A percentile compares a stretch with the other conserved stretches of the same genome.
phyloP scores from a whole-genome alignment of 768 basidiomycete species.

The Panaeolus papilionaceus region DNA sequence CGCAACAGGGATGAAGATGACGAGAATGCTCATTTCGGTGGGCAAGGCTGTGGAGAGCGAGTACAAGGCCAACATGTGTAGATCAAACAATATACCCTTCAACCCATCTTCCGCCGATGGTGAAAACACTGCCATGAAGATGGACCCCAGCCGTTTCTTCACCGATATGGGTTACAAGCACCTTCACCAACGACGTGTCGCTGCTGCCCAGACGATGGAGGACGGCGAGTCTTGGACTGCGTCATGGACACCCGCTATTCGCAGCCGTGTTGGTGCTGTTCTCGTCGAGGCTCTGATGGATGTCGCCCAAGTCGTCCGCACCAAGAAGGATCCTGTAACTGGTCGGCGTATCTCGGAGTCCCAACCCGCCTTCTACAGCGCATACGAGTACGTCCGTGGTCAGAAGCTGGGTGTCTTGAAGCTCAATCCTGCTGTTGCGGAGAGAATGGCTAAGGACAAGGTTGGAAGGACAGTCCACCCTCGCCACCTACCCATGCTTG shows the following conservation, averaged over 20 bases:
- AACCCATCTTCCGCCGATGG: slow-evolving; percentile 33
- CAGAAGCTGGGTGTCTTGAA: slow-evolving; percentile 92
- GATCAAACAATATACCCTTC: slow-evolving; percentile 61
- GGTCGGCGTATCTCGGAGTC: slow-evolving; percentile 73
- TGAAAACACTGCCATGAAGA: slow-evolving; percentile 23
- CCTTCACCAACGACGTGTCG: slow-evolving; percentile 68
- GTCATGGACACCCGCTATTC: slow-evolving; percentile 80
- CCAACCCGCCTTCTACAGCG: slow-evolving; percentile 91
- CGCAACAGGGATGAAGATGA: slow-evolving; percentile 87
- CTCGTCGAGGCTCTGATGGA: slow-evolving; percentile 87
- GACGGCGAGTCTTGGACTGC: slow-evolving; percentile 78
- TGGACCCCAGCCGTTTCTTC: slow-evolving; percentile 53
- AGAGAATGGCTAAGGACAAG: slow-evolving; percentile 77
- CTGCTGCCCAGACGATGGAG: slow-evolving; percentile 66
- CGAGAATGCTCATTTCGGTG: slow-evolving; percentile 78
- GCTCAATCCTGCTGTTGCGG: slow-evolving; percentile 80
- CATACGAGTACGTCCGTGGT: slow-evolving; percentile 93
- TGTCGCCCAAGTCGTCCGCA: slow-evolving; percentile 76
- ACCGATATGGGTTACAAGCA: slow-evolving; percentile 63
- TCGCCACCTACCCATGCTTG: slow-evolving; percentile 94
- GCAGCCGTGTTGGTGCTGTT: slow-evolving; percentile 82
- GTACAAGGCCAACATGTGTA: slow-evolving; percentile 85
- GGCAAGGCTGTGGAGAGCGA: slow-evolving; percentile 90
- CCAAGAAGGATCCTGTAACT: slow-evolving; percentile 60
- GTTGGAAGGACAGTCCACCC: slow-evolving; percentile 81